Base-by-base conservation (phyloP, 306 rosid genomes). In the Casuarina cunninghamiana region DNA sequence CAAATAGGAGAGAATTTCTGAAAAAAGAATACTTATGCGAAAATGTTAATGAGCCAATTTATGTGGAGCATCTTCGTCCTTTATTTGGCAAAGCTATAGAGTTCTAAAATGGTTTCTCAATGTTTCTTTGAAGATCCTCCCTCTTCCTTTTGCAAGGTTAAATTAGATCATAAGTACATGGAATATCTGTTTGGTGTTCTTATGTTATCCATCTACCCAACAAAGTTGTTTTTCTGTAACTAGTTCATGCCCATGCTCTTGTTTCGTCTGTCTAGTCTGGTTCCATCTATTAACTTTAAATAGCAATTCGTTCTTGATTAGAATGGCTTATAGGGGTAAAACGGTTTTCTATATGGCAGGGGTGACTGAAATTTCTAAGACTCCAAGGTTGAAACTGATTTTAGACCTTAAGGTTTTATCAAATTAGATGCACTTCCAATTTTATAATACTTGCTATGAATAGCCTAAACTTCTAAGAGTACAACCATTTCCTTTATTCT, bases 31-130 rank as follows among this genome's bases (percentile, higher is more conserved):
- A 62, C 58, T 61, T 75, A 6, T 38, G 77, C 21, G 41, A 19
- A 46, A 49, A 46, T 73, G 41, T 58, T 19, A 50, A 7, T 9
- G 15, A n/a, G 57, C 65, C 69, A 43, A 48, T 41, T 15, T 39
- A 65, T 75, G 75, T 45, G 42, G 67, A 60, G 67, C 67, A 60
- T 32, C 41, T 37, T 61, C n/a, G 32, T 62, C 16, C 35, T 26
- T 35, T 62, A 37, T 62, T 32, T 62, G 7, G 68, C 39, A 53
- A 5, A 16, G 57, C 4, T 0, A 19, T 19, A 53, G 5, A 53
- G 6, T 16, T 53, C 16, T 53, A 13, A 53, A 62, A 35, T 55
- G 35, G 61, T 55, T 55, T 17, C 60, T 62, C 19, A 37, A 62
- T 32, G 44, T 32, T 10, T 62, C 42, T 10, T 62, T 2, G 11